Base-by-base conservation (phyloP, 352 stramenopile genomes). In the Phytophthora tubulina region DNA sequence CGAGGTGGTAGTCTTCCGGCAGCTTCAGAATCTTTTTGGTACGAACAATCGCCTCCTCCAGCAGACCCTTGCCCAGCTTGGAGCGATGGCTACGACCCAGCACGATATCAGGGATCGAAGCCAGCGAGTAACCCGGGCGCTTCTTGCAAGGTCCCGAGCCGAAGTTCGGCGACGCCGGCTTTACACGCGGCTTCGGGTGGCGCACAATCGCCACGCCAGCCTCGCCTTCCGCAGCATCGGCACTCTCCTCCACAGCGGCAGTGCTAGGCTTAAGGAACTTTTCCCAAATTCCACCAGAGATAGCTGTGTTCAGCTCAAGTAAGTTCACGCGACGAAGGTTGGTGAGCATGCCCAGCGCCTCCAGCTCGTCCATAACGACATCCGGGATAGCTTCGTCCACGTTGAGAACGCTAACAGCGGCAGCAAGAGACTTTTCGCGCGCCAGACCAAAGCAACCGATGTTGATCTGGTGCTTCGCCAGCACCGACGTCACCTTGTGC, bases 141-240 rank as follows among this genome's bases (percentile, higher is more conserved):
- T 99, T 99, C 81, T 99, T 99, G 91, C 97, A 99, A 48, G 98
- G 98, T 39, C 98, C 98, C 13, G 96, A 99, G 55, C 95, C 98
- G 81, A 99, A 99, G 80, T 99, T 97, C 11, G 97, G 95, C 66
- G 91, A 95, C 21, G 65, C 67, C 0, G 95, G 95, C 75, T 93
- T 94, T 7, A 82, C 71, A 15, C 73, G 55, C 35, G 92, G 92
- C 70, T 94, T 94, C 44, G 72, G 76, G 68, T 92, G 87, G 46
- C 75, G 80, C 27, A 86, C 60, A 48, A 93, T 79, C n/a, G 85
- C 73, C 48, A 81, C 78, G 30, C 67, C 68, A 5, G 64, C 66
- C 33, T 88, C 75, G 3, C 30, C 61, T 31, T 76, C 54, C 6
- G 38, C 46, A 31, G 31, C 60, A 9, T 67, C 59, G n/a, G 67